These are phyloP conservation scores for Colletotrichum magnum DNA, from an alignment of 2,329 filamentous ascomycete species.

Conservation along the genomic window DNA sequence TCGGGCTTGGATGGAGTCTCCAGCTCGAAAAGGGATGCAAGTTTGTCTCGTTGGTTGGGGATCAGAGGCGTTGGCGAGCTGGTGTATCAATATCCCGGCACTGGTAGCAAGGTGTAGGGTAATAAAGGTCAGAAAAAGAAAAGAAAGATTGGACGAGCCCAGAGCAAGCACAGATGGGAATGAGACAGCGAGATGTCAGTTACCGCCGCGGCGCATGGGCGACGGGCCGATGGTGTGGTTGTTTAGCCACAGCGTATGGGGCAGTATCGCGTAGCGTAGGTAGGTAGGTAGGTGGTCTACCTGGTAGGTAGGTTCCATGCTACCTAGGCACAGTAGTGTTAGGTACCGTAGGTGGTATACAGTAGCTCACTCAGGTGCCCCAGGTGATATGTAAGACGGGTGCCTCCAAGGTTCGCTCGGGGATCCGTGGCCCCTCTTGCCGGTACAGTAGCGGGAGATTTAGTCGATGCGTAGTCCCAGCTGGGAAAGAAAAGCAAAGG, in stretches of 20 bases:
- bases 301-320: too few relatives aligned
- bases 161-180: conserved; percentile 37
- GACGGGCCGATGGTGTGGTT: conserved; percentile 30
- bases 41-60: conserved; percentile 38
- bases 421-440: conserved; percentile 31
- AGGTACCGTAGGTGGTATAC: conserved; percentile 20
- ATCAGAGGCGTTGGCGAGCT: conserved; percentile 30
- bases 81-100: conserved; percentile 39
- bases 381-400: neutral
- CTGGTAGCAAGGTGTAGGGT: conserved; percentile 35
- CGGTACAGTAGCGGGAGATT: conserved; percentile 37
- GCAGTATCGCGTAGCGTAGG: neutral
- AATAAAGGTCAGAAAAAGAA: conserved; percentile 34
- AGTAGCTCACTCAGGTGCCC: neutral
- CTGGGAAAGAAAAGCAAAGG: conserved; percentile 32
- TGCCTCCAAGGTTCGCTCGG: conserved; percentile 28
- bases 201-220: conserved; percentile 38
- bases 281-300: too few relatives aligned
- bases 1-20: conserved; percentile 8
- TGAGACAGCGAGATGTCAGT: conserved; percentile 41
- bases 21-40: conserved; percentile 35
- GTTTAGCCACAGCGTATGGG: conserved; percentile 16
- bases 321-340: too few relatives aligned
- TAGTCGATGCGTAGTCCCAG: conserved; percentile 33
- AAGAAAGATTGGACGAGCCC: conserved; percentile 40